Evolutionary conservation across 2,329 filamentous ascomycete species (phyloP), one percentile per base, ranked within the genome.

Genomic region (Fonsecaea multimorphosa): DNA sequence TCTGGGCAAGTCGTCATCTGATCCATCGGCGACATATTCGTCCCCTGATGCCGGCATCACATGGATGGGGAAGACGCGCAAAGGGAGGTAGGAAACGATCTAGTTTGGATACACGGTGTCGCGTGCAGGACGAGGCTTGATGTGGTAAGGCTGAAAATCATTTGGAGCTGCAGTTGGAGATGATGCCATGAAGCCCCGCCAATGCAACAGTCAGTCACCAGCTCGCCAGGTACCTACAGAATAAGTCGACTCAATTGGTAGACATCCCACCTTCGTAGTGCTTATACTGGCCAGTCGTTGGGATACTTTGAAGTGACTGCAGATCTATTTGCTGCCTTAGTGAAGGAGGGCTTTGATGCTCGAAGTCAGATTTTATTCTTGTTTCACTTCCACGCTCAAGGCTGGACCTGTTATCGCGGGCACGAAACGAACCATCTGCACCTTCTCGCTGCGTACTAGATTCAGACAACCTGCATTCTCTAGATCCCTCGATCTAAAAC

Each of bases 21-120:
- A 80, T 66, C 79, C 79, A 55, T 68, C 65, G 40, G 58, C 63
- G 40, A 55, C 49, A 61, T 61, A 61, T 76, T 84, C 80, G 74
- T 84, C 81, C 69, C 84, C 82, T 34, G 81, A 82, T 72, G 82
- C 80, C 31, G 80, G 79, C 66, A 68, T 70, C 64, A 61, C 61
- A 56, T 60, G 65, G 52, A 49, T 12, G 46, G 34, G 38, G 49
- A 34, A 31, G 22, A 31, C 34, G 44, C 22, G 34, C n/a, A 36
- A 19, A 32, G 54, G 51, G 24, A 65, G 22, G 7, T 12, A 40
- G 31, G 12, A 52, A 54, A 38, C 19, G 40, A 8, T n/a, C 38
- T 32, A 49, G 9, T 11, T 36, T 22, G 29, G 34, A 52, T 1
- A 49, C 29, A 31, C 24, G 19, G 14, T 52, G 46, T 52, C 58